Conservation (phyloP, 2,329 filamentous ascomycete genomes). For the Colletotrichum godetiae region DNA sequence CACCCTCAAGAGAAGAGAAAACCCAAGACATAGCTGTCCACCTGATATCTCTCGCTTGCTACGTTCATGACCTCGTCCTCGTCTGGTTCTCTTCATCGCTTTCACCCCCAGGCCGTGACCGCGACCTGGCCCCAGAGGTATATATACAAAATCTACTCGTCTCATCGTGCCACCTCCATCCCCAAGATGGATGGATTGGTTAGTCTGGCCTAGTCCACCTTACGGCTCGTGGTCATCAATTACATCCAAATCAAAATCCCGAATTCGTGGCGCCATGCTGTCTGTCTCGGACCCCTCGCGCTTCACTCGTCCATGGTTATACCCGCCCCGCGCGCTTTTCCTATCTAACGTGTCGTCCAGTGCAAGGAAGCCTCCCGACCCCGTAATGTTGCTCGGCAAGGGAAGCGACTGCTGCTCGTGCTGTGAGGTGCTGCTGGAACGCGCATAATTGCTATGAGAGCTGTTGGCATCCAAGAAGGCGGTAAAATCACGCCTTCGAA, state of each 20-base stretch:
- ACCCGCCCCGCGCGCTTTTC: conserved; percentile 34
- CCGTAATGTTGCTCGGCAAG: conserved; percentile 25
- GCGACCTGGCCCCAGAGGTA: background rate
- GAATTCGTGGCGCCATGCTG: conserved; percentile 44
- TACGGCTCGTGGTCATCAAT: conserved; percentile 45
- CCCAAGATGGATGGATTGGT: background rate
- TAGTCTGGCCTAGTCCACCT: background rate
- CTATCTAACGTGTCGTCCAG: conserved; percentile 41
- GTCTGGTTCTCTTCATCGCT: background rate
- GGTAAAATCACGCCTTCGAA: conserved; percentile 29
- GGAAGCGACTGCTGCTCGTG: conserved; percentile 35
- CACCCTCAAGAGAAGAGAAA: background rate
- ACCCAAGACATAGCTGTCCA: background rate
- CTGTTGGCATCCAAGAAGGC: conserved; percentile 21
- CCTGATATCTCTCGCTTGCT: conserved; percentile 3
- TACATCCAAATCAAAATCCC: conserved; percentile 52
- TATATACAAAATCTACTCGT: conserved; percentile 14
- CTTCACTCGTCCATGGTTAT: conserved; percentile 22
- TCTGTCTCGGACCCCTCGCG: conserved; percentile 38
- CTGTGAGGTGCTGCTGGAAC: conserved; percentile 25
- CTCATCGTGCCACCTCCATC: background rate
- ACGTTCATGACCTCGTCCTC: background rate
- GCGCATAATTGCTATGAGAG: conserved; percentile 32
- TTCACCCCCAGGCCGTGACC: background rate
- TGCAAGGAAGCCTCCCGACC: conserved; percentile 38